Evolutionary conservation across 768 basidiomycete species (phyloP).

Genomic region (Mycena albidolilacea): DNA sequence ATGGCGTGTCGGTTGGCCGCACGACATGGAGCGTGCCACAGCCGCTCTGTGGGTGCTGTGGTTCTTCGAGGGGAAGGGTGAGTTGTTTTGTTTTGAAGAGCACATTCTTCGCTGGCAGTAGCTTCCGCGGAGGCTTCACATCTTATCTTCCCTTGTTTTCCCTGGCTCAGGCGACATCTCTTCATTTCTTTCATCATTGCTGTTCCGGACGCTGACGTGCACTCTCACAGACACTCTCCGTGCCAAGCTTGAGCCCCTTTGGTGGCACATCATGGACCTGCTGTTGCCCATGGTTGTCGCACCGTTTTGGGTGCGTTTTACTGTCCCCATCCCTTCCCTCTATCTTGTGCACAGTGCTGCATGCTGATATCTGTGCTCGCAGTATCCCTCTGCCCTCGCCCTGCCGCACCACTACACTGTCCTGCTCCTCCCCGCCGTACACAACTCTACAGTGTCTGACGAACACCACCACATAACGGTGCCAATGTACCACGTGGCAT

Average conservation of each 20-base stretch:
- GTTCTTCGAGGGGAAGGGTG: conserved; percentile 30
- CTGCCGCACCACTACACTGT: conserved; percentile 38
- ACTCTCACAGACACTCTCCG: conserved; percentile 25
- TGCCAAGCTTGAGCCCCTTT: conserved; percentile 25
- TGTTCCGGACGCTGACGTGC: neutral
- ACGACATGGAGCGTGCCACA: conserved; percentile 11
- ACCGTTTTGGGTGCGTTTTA: conserved; percentile 36
- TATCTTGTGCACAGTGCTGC: no score
- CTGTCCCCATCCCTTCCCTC: neutral
- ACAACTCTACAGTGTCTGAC: neutral
- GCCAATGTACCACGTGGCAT: conserved; percentile 31
- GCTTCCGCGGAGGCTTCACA: no score
- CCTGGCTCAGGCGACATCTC: no score
- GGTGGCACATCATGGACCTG: conserved; percentile 23
- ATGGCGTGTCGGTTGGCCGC: conserved; percentile 34
- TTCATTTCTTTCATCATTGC: no score
- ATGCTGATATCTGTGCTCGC: neutral
- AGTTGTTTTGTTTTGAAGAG: neutral
- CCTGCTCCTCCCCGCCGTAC: conserved; percentile 24
- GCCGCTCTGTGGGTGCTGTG: conserved; percentile 31
- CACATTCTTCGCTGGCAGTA: no score
- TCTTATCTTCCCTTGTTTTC: no score
- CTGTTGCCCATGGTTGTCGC: conserved; percentile 28
- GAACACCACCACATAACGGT: conserved; percentile 14
- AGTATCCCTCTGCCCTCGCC: conserved; percentile 35